Percentiles rank a stretch among this genome's conserved stretches.
phyloP scores from a whole-genome alignment of 495 filamentous ascomycete genomes.

The Annulohypoxylon moriforme region DNA sequence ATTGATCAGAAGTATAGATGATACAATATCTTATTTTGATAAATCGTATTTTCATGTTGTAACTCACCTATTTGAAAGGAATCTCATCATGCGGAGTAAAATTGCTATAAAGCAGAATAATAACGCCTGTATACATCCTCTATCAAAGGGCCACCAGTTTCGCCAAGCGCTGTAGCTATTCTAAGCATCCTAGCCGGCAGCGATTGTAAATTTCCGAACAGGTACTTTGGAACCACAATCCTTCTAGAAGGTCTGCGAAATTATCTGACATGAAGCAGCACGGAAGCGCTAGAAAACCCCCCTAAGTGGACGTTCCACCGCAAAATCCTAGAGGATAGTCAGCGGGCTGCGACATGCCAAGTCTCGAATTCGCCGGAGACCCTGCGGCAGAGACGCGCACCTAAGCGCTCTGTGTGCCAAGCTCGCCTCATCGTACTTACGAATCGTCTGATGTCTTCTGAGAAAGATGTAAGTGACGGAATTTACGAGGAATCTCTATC shows the following conservation, averaged over 20 bases:
- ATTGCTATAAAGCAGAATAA: too few relatives aligned
- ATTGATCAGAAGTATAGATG: too few relatives aligned
- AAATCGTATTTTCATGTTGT: too few relatives aligned
- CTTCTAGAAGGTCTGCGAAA: neutral
- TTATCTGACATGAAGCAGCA: neutral
- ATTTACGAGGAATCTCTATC: neutral
- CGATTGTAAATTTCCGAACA: neutral
- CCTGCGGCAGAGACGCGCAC: slow-evolving; percentile 7
- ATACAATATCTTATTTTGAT: too few relatives aligned
- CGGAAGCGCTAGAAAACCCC: slow-evolving; percentile 2
- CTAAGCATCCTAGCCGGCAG: neutral
- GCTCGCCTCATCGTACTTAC: neutral
- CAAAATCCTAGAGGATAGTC: slow-evolving; percentile 1
- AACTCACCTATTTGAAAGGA: too few relatives aligned
- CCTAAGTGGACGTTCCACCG: neutral
- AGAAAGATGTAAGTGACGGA: slow-evolving; percentile 1
- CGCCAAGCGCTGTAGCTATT: neutral
- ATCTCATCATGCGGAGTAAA: too few relatives aligned
- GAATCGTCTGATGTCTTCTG: slow-evolving; percentile 32
- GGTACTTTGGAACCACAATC: neutral
- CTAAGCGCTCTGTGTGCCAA: slow-evolving; percentile 14
- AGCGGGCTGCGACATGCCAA: slow-evolving; percentile 34
- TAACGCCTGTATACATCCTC: too few relatives aligned
- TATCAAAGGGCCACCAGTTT: neutral
- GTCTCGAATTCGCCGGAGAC: slow-evolving; percentile 33